Percentiles rank a stretch among this genome's conserved stretches.
Conservation (phyloP, 352 stramenopile genomes). For the Phytophthora fragariaefolia region DNA sequence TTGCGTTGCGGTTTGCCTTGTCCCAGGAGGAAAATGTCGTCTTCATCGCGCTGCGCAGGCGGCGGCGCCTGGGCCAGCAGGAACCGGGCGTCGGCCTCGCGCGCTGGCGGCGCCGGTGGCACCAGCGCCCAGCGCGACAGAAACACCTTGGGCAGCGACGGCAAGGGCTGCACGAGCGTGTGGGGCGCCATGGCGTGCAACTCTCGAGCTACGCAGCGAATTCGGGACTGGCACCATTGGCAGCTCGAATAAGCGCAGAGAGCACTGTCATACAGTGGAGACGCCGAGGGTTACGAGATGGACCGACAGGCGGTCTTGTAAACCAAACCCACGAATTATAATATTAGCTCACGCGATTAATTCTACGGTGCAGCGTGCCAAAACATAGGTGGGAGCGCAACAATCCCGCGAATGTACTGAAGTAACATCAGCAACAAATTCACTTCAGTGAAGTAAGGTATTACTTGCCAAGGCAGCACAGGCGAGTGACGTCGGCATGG, state of each 20-base stretch:
- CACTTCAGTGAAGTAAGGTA: no score
- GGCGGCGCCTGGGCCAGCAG: neutral
- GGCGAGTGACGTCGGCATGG: neutral
- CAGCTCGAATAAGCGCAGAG: neutral
- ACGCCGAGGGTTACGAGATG: neutral
- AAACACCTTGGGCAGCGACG: conserved; percentile 3
- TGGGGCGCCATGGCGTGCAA: conserved; percentile 21
- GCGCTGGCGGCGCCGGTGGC: neutral
- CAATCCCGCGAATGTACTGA: no score
- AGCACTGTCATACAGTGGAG: neutral
- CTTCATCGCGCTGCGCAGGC: conserved; percentile 8
- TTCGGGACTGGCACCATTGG: conserved; percentile 19
- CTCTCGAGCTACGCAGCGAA: neutral
- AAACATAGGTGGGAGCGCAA: neutral
- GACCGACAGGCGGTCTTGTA: neutral
- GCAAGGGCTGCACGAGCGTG: conserved; percentile 29
- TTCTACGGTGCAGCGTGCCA: no score
- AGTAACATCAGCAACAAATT: no score
- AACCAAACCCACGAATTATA: neutral
- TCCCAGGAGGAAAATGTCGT: conserved; percentile 46
- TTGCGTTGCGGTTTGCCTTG: conserved; percentile 42
- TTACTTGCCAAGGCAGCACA: neutral
- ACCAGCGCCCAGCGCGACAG: conserved; percentile 1
- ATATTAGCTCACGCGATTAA: neutral
- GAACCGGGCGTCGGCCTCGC: conserved; percentile 18